Evolutionary conservation across 768 basidiomycete species (phyloP), one percentile per base, ranked within the genome.

Genomic region (Tremella fuciformis): DNA sequence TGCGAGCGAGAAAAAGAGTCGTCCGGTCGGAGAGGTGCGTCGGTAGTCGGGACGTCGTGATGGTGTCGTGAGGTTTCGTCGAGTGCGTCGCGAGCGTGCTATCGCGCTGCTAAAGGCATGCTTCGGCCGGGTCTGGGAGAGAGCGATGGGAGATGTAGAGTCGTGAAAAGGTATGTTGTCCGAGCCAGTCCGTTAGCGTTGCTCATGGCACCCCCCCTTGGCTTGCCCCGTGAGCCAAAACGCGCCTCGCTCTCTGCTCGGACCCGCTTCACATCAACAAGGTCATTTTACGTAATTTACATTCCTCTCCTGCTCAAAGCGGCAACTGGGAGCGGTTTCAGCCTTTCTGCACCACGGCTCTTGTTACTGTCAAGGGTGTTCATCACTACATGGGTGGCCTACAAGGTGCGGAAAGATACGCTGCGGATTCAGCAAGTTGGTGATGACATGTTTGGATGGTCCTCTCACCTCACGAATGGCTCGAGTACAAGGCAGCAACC

Each of bases 391-490:
- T 38, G 51, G 51, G 9, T 4, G 42, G 22, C 42, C 51, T 34
- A 52, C 19, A 8, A 52, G 18, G 19, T 38, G 18, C 38, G 34
- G 22, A 18, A n/a, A 25, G 18, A 52, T 40, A 52, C 51, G 51
- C 34, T 38, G 11, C 6, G 11, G 22, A 13, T 29, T 50, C 19
- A 24, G 24, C 21, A 6, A 7, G 9, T 8, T 50, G 16, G 16
- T 3, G 16, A 8, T 7, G 15, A 7, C 15, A n/a, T 3, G 8
- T 2, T 26, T n/a, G 16, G 11, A 11, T 29, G 13, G 19, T 13
- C 29, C 19, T 41, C 58, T 55, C 26, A 55, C 58, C 58, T 60
- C 58, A 3, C 58, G 52, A 19, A 60, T 55, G 22, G 52, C 58
- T 37, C 58, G 44, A 6, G 58, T 53, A 26, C 52, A 53, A 34